A percentile compares a stretch with the other conserved stretches of the same genome.
These are phyloP conservation scores for Stenocarpella maydis DNA, from an alignment of 2,329 filamentous ascomycete species.

Conservation along the genomic window DNA sequence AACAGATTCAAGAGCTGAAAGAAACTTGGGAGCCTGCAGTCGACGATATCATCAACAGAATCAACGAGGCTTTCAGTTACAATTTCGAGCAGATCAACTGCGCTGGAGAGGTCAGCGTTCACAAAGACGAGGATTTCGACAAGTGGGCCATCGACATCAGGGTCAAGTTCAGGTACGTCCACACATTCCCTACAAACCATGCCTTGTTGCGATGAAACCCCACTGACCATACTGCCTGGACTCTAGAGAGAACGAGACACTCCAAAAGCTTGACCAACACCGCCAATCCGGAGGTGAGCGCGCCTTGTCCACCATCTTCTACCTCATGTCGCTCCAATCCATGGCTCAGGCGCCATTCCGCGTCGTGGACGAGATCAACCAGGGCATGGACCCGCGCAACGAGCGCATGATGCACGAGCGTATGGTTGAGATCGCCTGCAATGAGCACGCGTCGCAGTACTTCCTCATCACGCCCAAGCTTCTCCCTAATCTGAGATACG, in stretches of 20 bases:
- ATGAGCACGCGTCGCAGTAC: constrained; percentile 82
- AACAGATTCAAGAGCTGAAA: constrained; percentile 71
- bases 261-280: constrained; percentile 87
- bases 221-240: constrained; percentile 34
- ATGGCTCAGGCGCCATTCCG: constrained; percentile 95
- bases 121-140: constrained; percentile 94
- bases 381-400: constrained; percentile 98
- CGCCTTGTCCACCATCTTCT: constrained; percentile 97
- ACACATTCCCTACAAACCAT: not conserved
- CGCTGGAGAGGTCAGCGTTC: constrained; percentile 85
- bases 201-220: constrained; percentile 36
- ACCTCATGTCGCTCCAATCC: constrained; percentile 96
- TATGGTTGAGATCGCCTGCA: constrained; percentile 97
- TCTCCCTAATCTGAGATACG: constrained; percentile 84
- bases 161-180: constrained; percentile 86
- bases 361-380: constrained; percentile 99
- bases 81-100: constrained; percentile 96
- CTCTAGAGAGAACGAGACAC: constrained; percentile 77
- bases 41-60: constrained; percentile 78
- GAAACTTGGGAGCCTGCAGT: constrained; percentile 83
- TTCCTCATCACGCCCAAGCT: constrained; percentile 98
- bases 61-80: constrained; percentile 89
- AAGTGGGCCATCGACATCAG: constrained; percentile 93
- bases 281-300: constrained; percentile 96
- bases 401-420: constrained; percentile 98